Base-by-base conservation (phyloP, 352 stramenopile species). In the Hyaloperonospora brassicae region DNA sequence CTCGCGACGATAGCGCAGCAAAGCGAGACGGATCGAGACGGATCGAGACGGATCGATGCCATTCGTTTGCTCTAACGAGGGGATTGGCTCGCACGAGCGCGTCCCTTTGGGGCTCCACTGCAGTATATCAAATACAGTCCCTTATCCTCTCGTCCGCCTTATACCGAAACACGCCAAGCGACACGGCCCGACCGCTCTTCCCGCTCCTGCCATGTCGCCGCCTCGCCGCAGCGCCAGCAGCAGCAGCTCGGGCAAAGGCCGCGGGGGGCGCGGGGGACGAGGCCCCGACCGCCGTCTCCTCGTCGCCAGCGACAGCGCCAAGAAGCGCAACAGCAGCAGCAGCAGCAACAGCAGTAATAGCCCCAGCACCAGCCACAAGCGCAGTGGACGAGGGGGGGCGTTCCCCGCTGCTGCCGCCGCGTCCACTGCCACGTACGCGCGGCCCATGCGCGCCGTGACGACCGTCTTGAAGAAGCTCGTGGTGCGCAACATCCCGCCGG, bases 401-500 rank as follows among this genome's bases (percentile, higher is more conserved):
- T 52, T 34, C 27, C 27, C 51, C 25, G 14, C 14, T 22, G 41
- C 43, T 14, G 47, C 38, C 4, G 55, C 54, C 31, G 50, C 55
- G 9, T 57, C 50, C 24, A 22, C 45, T 25, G 46, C 47, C 14
- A 5, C 57, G 8, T 46, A 50, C 12, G 52, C 53, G 0, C 62
- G 73, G 8, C 72, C 73, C n/a, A 66, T 67, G 35, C 75, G 77
- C 13, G 53, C 64, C 6, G 60, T 72, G n/a, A 72, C 60, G 41
- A 66, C 74, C 1, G 64, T 84, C 17, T 66, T 74, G 47, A 76
- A 78, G 55, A 91, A 91, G 51, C 50, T 91, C 34, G 55, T 89
- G 43, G 55, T 91, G 30, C 78, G 76, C 52, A 82, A 89, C 47
- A 78, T 91, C 38, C 80, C 78, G 14, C 50, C 79, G 44, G 53